Evolutionary conservation across 441 rosid species (phyloP).

Genomic region (Bocquillonia castaneifolia): DNA sequence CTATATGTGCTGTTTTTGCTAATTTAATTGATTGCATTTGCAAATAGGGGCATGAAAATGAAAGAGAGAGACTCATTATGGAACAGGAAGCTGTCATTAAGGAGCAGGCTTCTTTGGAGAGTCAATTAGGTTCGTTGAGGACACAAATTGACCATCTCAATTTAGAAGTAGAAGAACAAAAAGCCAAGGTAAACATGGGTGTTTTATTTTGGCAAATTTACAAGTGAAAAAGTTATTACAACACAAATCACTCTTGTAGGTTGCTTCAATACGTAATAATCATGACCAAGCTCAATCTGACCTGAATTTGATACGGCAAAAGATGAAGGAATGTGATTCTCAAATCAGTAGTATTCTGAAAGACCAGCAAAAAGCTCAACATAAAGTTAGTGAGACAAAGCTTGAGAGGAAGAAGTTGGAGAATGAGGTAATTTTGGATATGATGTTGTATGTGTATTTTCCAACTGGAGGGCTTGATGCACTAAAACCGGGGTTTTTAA

Average conservation of each 20-base stretch:
- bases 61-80: constrained; percentile 82
- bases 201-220: constrained; percentile 4
- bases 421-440: constrained; percentile 67
- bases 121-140: constrained; percentile 61
- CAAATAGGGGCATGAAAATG: constrained; percentile 67
- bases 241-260: constrained; percentile 44
- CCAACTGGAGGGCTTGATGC: constrained; percentile 19
- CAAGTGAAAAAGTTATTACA: constrained; percentile 17
- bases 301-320: constrained; percentile 61
- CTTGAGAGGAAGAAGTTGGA: constrained; percentile 92
- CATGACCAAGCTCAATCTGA: constrained; percentile 67
- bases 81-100: constrained; percentile 80
- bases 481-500: constrained; percentile 3
- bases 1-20: background rate
- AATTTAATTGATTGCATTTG: constrained; percentile 15
- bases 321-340: constrained; percentile 93
- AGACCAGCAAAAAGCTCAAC: constrained; percentile 72
- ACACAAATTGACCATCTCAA: constrained; percentile 56
- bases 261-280: constrained; percentile 43
- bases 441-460: background rate
- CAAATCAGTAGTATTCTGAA: constrained; percentile 65
- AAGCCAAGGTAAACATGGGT: constrained; percentile 51
- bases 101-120: constrained; percentile 72
- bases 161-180: constrained; percentile 68
- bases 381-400: constrained; percentile 63